Evolutionary conservation across 768 basidiomycete genomes (phyloP).

Genomic region (Brasilioporus rufonigricans): DNA sequence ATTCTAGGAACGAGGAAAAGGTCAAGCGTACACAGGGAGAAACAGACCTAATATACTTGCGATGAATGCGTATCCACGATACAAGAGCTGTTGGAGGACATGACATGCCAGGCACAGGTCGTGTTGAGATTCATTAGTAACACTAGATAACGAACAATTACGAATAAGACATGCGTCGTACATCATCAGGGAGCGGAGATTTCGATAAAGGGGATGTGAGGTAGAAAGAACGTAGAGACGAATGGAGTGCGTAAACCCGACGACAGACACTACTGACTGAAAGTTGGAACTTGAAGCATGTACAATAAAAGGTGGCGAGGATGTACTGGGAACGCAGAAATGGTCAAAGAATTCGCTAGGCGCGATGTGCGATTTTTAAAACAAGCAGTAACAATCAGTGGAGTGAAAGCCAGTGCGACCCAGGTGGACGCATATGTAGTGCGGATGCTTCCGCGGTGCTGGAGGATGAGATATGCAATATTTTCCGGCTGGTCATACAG

Average conservation of each 20-base stretch:
- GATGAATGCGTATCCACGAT: slow-evolving; percentile 3
- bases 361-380: not conserved
- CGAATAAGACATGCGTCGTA: too few relatives aligned
- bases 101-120: slow-evolving; percentile 10
- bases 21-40: not conserved
- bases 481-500: not conserved
- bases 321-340: not conserved
- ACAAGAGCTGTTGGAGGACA: not conserved
- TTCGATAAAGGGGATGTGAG: not conserved
- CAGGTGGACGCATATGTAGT: not conserved
- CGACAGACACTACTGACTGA: not conserved
- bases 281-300: not conserved
- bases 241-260: not conserved
- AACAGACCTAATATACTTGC: not conserved
- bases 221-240: not conserved
- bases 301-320: not conserved
- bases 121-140: slow-evolving; percentile 1
- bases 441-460: too few relatives aligned
- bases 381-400: not conserved
- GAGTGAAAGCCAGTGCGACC: not conserved
- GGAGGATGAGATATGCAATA: not conserved
- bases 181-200: not conserved
- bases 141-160: not conserved
- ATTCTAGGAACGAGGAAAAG: not conserved
- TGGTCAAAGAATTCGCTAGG: not conserved